Evolutionary conservation across 1,284 basidiomycete species (phyloP), one percentile per base, ranked within the genome.

Genomic region (Austropuccinia psidii): DNA sequence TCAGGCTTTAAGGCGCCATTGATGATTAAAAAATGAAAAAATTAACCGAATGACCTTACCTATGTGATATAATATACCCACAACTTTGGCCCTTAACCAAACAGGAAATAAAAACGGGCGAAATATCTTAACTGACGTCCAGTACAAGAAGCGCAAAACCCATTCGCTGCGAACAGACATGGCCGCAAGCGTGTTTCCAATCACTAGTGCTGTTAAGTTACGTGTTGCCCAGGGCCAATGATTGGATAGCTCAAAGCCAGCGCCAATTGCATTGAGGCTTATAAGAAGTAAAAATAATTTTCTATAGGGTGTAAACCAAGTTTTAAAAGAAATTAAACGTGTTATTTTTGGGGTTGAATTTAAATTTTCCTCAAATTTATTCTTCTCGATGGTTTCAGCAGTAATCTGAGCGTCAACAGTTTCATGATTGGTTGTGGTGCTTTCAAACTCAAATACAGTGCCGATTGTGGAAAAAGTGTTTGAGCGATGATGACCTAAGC

Each of bases 131-230:
- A 73, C 29, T 15, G 86, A 82, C 9, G 84, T 69, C 57, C 86
- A 80, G 79, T 87, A 88, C 5, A 88, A 79, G 41, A 85, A 78
- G 4, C 87, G 85, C 5, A 86, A 85, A 76, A 88, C 87, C 11
- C 87, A 80, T 76, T 88, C 85, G 74, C 86, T 87, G 1, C 85
- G 81, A 81, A 86, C 83, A 35, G 86, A 80, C 60, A 87, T 82
- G 5, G 85, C 82, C 45, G 84, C 80, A 75, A 84, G 83, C 76
- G 86, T 78, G 75, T 86, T 87, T 0, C 87, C 87, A 5, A 88
- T 83, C 11, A 86, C 86, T 76, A 73, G 21, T 15, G 39, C 29
- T 27, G 52, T 35, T 9, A 70, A 15, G 29, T 57, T 24, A n/a
- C n/a, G 21, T 13, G n/a, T 24, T 47, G 43, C 55, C 54, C 39